Percentiles rank a stretch among this genome's conserved stretches.
Conservation (phyloP, 2,329 filamentous ascomycete genomes). For the Colletotrichum acutatum region DNA sequence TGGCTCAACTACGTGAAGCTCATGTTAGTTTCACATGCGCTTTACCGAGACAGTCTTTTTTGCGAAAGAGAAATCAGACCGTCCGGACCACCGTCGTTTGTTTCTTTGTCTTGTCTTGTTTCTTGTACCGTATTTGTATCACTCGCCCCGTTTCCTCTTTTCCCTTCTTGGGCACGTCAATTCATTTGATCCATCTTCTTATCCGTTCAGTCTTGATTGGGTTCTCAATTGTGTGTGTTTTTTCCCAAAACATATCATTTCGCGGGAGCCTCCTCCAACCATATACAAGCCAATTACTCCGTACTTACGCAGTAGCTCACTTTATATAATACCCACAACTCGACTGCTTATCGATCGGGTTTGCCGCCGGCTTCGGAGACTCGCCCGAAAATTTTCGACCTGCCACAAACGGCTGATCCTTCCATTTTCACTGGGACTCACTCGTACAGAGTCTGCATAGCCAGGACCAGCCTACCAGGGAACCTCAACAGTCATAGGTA, state of each 20-base stretch:
- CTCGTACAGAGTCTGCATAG: constrained; percentile 20
- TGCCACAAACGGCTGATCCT: constrained; percentile 19
- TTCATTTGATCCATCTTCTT: not conserved
- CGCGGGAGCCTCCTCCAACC: not conserved
- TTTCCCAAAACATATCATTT: not conserved
- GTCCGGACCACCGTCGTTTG: not conserved
- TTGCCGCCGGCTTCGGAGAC: constrained; percentile 26
- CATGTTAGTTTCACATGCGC: constrained; percentile 12
- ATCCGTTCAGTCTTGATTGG: not conserved
- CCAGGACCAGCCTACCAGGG: constrained; percentile 17
- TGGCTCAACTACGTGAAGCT: not conserved
- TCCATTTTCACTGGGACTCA: constrained; percentile 6
- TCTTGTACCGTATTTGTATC: constrained; percentile 17
- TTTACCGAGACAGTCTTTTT: not conserved
- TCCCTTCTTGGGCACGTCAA: not conserved
- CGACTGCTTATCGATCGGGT: constrained; percentile 30
- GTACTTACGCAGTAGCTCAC: constrained; percentile 2
- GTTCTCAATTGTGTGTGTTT: not conserved
- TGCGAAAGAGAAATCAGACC: constrained; percentile 17
- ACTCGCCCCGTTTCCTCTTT: not conserved
- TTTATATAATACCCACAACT: constrained; percentile 10
- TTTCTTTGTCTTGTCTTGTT: not conserved
- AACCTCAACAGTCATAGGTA: constrained; percentile 13
- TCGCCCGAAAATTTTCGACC: constrained; percentile 22
- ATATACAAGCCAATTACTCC: not conserved